Evolutionary conservation across 805 yeast genomes (phyloP).

Genomic region (Phaffomyces thermotolerans): DNA sequence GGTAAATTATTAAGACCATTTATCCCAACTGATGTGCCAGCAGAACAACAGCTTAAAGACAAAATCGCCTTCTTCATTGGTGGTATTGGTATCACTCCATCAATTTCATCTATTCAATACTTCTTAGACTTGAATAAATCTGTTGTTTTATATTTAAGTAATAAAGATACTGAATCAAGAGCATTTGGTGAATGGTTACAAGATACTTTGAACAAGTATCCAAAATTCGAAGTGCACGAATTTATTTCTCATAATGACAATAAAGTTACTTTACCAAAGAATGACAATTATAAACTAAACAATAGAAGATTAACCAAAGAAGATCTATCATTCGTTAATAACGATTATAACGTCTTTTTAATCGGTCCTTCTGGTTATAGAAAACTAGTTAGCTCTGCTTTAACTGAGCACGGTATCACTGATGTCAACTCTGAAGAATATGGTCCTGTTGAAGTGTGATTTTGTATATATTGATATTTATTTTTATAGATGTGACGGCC

Average conservation of each 20-base stretch:
- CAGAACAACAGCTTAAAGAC: conserved; percentile 11
- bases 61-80: conserved; percentile 43
- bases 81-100: conserved; percentile 66
- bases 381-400: conserved; percentile 4
- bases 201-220: conserved; percentile 7
- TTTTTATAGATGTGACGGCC: no score
- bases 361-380: conserved; percentile 21
- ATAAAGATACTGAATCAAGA: conserved; percentile 6
- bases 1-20: conserved; percentile 40
- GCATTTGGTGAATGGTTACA: conserved; percentile 13
- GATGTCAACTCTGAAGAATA: conserved; percentile 18
- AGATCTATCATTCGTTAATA: conserved; percentile 6
- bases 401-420: conserved; percentile 7
- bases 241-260: conserved; percentile 7
- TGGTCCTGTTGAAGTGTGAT: conserved; percentile 17
- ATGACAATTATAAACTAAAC: conserved; percentile 3
- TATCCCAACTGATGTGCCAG: conserved; percentile 16
- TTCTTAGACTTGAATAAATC: conserved; percentile 12
- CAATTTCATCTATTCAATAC: conserved; percentile 43
- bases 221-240: conserved; percentile 10
- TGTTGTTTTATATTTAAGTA: conserved; percentile 14
- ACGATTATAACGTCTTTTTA: conserved; percentile 9
- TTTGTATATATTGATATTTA: no score
- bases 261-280: neutral
- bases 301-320: conserved; percentile 5